These are phyloP conservation scores for Debaryomyces subglobosus DNA, from an alignment of 1,139 yeast species.

Conservation along the genomic window DNA sequence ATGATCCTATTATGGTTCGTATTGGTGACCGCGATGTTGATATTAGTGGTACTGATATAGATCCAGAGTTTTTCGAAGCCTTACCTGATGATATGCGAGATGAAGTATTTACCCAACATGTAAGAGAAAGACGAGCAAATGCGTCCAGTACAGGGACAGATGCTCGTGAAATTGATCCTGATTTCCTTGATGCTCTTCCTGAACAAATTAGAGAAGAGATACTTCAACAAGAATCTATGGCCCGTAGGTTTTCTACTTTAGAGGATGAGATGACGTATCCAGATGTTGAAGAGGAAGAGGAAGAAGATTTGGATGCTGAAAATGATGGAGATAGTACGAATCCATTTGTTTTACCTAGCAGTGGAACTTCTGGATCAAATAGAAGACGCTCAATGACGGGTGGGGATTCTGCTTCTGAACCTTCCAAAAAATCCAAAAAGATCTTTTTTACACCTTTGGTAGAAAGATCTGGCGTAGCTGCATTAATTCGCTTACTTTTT, in stretches of 20 bases:
- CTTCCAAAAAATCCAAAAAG: conserved; percentile 25
- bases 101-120: conserved; percentile 87
- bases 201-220: conserved; percentile 74
- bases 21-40: conserved; percentile 84
- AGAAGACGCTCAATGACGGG: conserved; percentile 1
- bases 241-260: conserved; percentile 39
- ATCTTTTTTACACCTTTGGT: conserved; percentile 65
- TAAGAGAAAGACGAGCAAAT: conserved; percentile 66
- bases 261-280: conserved; percentile 24
- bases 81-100: conserved; percentile 92
- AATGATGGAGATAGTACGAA: conserved; percentile 20
- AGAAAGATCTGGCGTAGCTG: conserved; percentile 76
- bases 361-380: neutral
- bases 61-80: conserved; percentile 88
- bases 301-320: conserved; percentile 31
- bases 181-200: conserved; percentile 81
- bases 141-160: conserved; percentile 47
- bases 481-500: conserved; percentile 71
- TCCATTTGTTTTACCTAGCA: conserved; percentile 1
- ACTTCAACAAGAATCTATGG: conserved; percentile 65
- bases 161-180: conserved; percentile 75
- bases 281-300: conserved; percentile 28
- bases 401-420: conserved; percentile 7
- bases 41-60: conserved; percentile 88
- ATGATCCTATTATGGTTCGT: conserved; percentile 64